Evolutionary conservation across 306 rosid species (phyloP).

Genomic region (Ochetophila trinervis): DNA sequence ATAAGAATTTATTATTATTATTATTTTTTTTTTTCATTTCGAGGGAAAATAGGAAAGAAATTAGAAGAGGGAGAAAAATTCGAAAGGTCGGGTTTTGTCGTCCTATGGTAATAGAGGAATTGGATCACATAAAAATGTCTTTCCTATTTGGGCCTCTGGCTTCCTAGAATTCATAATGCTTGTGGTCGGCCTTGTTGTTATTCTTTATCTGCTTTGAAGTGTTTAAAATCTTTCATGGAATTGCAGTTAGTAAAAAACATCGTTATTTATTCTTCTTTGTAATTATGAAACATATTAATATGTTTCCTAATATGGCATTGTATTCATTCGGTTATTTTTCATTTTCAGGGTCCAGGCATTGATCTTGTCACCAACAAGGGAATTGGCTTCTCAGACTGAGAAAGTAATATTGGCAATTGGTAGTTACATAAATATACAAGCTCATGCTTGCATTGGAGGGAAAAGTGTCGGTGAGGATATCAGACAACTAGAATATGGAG

Average conservation of each 20-base stretch:
- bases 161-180: too few species aligned
- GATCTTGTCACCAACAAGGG: constrained; percentile 95
- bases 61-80: not conserved
- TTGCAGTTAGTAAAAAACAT: not conserved
- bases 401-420: constrained; percentile 92
- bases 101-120: too few species aligned
- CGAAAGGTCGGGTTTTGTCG: not conserved
- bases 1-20: too few species aligned
- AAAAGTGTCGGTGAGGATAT: constrained; percentile 96
- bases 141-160: too few species aligned
- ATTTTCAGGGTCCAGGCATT: constrained; percentile 73
- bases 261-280: not conserved
- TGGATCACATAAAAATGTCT: too few species aligned
- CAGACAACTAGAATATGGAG: constrained; percentile 91
- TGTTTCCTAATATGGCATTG: not conserved
- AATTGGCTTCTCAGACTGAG: constrained; percentile 91
- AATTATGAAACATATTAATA: too few species aligned
- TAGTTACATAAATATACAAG: constrained; percentile 83
- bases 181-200: too few species aligned
- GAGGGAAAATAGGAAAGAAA: too few species aligned
- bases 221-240: not conserved
- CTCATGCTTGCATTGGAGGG: constrained; percentile 91
- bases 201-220: not conserved
- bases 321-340: not conserved
- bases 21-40: too few species aligned